These are phyloP conservation scores for Sabuloglossum arenarium DNA, from an alignment of 495 filamentous ascomycete species.

Conservation along the genomic window DNA sequence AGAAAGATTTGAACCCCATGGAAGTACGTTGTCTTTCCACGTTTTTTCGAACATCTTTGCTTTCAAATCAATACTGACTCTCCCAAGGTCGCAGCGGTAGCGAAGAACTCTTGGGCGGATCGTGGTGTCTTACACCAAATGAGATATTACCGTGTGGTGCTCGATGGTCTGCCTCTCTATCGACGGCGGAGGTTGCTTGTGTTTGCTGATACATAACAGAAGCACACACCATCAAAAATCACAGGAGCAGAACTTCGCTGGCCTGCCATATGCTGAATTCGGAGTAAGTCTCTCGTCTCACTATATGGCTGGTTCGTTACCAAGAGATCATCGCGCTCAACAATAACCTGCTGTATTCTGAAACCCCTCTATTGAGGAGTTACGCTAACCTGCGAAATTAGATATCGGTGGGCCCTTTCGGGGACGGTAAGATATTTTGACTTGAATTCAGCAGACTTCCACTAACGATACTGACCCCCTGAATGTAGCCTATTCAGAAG, in stretches of 20 bases:
- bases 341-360: neutral
- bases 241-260: constrained; percentile 21
- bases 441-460: neutral
- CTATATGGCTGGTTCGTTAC: neutral
- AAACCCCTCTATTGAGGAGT: no score
- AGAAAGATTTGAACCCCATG: neutral
- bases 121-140: constrained; percentile 1
- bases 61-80: neutral
- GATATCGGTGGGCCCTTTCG: constrained; percentile 32
- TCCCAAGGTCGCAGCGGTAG: constrained; percentile 1
- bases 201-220: constrained; percentile 15
- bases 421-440: constrained; percentile 22
- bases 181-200: neutral
- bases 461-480: neutral
- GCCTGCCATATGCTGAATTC: constrained; percentile 32
- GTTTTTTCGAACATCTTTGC: neutral
- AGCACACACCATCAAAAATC: constrained; percentile 43
- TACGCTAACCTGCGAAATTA: neutral
- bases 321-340: neutral
- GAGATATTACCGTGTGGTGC: constrained; percentile 5
- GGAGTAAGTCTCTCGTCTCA: constrained; percentile 6
- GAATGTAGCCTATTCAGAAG: neutral
- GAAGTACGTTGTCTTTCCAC: neutral
- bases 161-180: constrained; percentile 19
- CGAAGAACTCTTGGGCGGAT: constrained; percentile 10